phyloP scores from a whole-genome alignment of 495 filamentous ascomycete genomes.

The Neurospora sublineolata region DNA sequence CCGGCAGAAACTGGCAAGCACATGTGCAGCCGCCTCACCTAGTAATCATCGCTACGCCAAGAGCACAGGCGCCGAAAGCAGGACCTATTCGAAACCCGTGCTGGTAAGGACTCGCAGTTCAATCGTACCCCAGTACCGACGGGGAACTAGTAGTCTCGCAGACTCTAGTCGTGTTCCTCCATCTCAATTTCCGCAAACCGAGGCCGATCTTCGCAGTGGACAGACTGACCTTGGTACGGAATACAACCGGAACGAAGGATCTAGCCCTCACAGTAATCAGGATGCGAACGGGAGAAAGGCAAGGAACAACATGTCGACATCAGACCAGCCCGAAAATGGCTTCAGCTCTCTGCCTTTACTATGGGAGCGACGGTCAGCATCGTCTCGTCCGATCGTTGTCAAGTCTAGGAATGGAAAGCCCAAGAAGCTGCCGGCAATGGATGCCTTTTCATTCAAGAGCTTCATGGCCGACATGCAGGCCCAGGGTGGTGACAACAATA shows the following conservation, averaged over 20 bases:
- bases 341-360: conserved; percentile 8
- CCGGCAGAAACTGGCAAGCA: conserved; percentile 34
- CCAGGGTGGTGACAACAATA: conserved; percentile 19
- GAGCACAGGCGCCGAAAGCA: conserved; percentile 36
- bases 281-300: not conserved
- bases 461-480: conserved; percentile 40
- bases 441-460: conserved; percentile 48
- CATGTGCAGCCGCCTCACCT: conserved; percentile 27
- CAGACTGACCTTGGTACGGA: not conserved
- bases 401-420: conserved; percentile 7
- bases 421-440: conserved; percentile 36
- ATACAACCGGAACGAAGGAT: not conserved
- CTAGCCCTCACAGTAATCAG: not conserved
- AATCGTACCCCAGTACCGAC: conserved; percentile 10
- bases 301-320: not conserved
- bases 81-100: conserved; percentile 44
- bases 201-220: not conserved
- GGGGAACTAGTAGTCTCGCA: conserved; percentile 15
- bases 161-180: conserved; percentile 18
- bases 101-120: conserved; percentile 35
- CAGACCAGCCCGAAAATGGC: conserved; percentile 19
- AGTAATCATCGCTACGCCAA: conserved; percentile 28
- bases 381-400: conserved; percentile 9
- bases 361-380: conserved; percentile 13
- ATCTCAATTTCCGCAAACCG: not conserved